Conservation (phyloP, 768 basidiomycete species). For the Tremella mesenterica region DNA sequence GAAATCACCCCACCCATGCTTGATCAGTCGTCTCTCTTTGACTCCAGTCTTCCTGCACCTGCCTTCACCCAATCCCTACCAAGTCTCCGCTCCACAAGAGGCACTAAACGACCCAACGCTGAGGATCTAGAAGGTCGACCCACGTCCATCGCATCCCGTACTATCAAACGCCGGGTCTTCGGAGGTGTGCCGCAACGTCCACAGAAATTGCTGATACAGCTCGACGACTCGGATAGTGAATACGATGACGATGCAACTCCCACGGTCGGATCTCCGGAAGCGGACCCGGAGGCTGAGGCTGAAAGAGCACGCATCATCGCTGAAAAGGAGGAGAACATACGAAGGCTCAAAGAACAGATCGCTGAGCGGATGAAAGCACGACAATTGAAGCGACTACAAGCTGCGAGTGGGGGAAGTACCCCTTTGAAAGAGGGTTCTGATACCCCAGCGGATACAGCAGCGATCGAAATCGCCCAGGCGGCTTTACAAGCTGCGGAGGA, state of each 20-base stretch:
- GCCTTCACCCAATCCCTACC: neutral
- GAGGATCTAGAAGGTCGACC: constrained; percentile 33
- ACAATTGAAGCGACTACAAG: constrained; percentile 1
- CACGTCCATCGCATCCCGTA: constrained; percentile 12
- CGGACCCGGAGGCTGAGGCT: no score
- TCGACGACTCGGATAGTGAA: constrained; percentile 19
- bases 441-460: neutral
- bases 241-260: constrained; percentile 8
- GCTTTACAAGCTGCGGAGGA: neutral
- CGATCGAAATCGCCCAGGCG: neutral
- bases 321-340: constrained; percentile 33
- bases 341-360: constrained; percentile 28
- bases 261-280: neutral
- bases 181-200: constrained; percentile 17
- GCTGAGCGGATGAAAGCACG: constrained; percentile 20
- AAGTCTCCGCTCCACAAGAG: constrained; percentile 5
- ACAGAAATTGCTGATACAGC: constrained; percentile 17
- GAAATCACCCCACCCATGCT: constrained; percentile 18
- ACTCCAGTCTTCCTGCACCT: no score
- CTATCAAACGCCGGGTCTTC: constrained; percentile 12
- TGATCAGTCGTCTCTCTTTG: neutral
- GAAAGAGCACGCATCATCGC: constrained; percentile 18
- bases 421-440: neutral
- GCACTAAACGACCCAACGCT: constrained; percentile 23
- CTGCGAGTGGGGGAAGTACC: neutral